phyloP scores from a whole-genome alignment of 2,329 filamentous ascomycete species.

The Microcyclosporella mali region DNA sequence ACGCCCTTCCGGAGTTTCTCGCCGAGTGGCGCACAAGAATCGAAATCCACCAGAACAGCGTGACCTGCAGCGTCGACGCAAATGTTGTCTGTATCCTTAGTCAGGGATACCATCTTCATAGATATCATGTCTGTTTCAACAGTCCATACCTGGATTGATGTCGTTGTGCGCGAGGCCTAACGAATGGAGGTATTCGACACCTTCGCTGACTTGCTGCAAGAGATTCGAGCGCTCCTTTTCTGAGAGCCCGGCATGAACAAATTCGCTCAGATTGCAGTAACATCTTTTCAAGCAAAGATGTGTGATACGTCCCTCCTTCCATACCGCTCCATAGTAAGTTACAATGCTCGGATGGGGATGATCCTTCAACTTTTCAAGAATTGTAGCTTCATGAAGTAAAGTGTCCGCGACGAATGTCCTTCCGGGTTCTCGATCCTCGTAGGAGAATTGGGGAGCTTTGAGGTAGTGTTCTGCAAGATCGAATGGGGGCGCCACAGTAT shows the following conservation, averaged over 20 bases:
- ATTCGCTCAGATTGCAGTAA: slow-evolving; percentile 22
- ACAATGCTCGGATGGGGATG: slow-evolving; percentile 28
- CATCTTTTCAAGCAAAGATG: slow-evolving; percentile 27
- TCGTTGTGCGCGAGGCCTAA: slow-evolving; percentile 27
- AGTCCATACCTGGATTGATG: slow-evolving; percentile 17
- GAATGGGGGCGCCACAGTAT: slow-evolving; percentile 16
- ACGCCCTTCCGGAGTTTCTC: slow-evolving; percentile 24
- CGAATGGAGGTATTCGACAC: slow-evolving; percentile 32
- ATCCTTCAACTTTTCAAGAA: slow-evolving; percentile 23
- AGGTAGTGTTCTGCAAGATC: slow-evolving; percentile 23
- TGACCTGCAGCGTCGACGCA: slow-evolving; percentile 29
- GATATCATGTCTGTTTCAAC: not conserved
- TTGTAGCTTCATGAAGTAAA: slow-evolving; percentile 23
- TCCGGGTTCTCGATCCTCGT: slow-evolving; percentile 24
- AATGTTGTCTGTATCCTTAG: slow-evolving; percentile 24
- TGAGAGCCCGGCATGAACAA: slow-evolving; percentile 15
- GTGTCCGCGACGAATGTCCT: slow-evolving; percentile 27
- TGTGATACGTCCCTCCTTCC: slow-evolving; percentile 24
- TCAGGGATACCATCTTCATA: not conserved
- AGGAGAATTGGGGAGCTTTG: slow-evolving; percentile 29
- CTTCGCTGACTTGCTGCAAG: slow-evolving; percentile 23
- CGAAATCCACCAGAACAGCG: slow-evolving; percentile 35
- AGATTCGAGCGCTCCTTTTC: slow-evolving; percentile 16
- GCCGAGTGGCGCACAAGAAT: slow-evolving; percentile 30
- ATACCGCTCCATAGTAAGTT: slow-evolving; percentile 27